phyloP scores from a whole-genome alignment of 2,329 filamentous ascomycete species.

The Neofusicoccum parvum region DNA sequence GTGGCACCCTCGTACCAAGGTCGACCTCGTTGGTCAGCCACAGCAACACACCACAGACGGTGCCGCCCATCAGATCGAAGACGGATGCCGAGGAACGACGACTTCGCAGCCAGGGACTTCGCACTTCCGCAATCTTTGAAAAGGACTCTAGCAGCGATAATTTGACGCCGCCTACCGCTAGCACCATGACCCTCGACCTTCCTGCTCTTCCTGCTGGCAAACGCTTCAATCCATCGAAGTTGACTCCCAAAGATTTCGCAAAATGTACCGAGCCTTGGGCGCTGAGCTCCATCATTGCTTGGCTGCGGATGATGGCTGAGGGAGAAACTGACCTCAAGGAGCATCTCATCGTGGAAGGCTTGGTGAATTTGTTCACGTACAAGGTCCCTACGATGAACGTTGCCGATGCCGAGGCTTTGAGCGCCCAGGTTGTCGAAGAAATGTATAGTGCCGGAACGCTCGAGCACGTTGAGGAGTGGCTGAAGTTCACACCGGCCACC shows the following conservation, averaged over 20 bases:
- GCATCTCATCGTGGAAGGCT: slow-evolving; percentile 81
- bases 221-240: slow-evolving; percentile 82
- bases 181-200: slow-evolving; percentile 71
- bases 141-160: slow-evolving; percentile 51
- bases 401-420: slow-evolving; percentile 88
- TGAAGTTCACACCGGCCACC: slow-evolving; percentile 80
- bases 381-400: slow-evolving; percentile 99
- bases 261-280: slow-evolving; percentile 92
- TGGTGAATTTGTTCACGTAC: slow-evolving; percentile 85
- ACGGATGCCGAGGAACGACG: slow-evolving; percentile 78
- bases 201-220: slow-evolving; percentile 79
- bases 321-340: slow-evolving; percentile 86
- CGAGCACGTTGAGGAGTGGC: slow-evolving; percentile 92
- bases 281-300: slow-evolving; percentile 79
- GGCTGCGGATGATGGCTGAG: slow-evolving; percentile 87
- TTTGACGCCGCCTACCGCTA: slow-evolving; percentile 54
- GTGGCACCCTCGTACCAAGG: slow-evolving; percentile 36
- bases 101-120: slow-evolving; percentile 47
- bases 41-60: slow-evolving; percentile 75
- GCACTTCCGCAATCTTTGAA: slow-evolving; percentile 31
- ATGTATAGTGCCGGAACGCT: slow-evolving; percentile 81
- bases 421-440: slow-evolving; percentile 72
- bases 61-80: slow-evolving; percentile 85
- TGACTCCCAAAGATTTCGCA: slow-evolving; percentile 78
- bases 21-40: slow-evolving; percentile 74